These are phyloP conservation scores for Kewa caespitosa DNA, from an alignment of 179 eudicot genomes.

Conservation along the genomic window DNA sequence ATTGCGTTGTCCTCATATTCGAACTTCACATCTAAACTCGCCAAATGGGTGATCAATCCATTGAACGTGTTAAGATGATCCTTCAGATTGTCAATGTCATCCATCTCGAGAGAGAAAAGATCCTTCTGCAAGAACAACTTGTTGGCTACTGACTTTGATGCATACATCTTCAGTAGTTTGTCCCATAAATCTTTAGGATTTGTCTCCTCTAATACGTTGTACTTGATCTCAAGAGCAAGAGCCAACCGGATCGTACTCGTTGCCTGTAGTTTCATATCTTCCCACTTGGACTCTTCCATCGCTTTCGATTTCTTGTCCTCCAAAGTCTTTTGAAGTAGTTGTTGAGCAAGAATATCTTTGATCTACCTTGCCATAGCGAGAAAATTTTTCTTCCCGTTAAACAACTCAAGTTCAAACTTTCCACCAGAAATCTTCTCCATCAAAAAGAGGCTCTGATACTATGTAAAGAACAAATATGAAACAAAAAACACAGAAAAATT, in stretches of 20 bases:
- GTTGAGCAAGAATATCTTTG: neutral
- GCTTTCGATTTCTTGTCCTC: neutral
- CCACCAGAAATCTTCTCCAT: neutral
- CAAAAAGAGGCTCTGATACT: neutral
- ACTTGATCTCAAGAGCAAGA: neutral
- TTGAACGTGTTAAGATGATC: neutral
- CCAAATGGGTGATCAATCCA: neutral
- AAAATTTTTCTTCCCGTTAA: neutral
- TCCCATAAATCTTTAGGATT: neutral
- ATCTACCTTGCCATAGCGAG: neutral
- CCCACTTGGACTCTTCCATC: neutral
- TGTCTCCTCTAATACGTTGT: neutral
- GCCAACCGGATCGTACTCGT: neutral
- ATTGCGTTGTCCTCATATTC: neutral
- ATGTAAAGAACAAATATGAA: neutral
- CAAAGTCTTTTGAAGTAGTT: neutral
- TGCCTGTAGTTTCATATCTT: neutral
- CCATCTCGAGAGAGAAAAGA: neutral
- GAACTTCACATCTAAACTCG: neutral
- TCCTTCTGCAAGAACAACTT: neutral
- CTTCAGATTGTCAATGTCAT: neutral
- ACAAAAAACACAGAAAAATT: neutral
- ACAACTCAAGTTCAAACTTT: neutral
- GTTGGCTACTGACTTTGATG: neutral
- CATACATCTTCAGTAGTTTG: neutral